These are phyloP conservation scores for Neocucurbitaria cava DNA, from an alignment of 2,329 filamentous ascomycete species.

Conservation along the genomic window DNA sequence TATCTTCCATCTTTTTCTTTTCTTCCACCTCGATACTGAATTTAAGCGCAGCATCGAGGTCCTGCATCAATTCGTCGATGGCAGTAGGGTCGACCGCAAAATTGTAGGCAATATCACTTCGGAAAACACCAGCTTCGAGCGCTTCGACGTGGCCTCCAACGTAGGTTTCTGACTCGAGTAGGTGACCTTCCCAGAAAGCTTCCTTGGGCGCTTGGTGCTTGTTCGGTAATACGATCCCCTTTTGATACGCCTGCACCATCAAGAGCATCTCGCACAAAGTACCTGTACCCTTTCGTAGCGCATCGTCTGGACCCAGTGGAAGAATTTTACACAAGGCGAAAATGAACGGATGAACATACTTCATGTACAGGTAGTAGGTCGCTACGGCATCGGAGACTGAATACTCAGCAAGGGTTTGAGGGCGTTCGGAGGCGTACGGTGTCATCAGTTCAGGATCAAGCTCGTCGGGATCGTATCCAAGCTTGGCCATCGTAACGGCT, in stretches of 20 bases:
- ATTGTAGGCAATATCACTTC: slow-evolving; percentile 92
- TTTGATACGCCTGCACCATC: slow-evolving; percentile 97
- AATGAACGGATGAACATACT: slow-evolving; percentile 99
- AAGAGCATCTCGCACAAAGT: slow-evolving; percentile 99
- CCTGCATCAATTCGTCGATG: slow-evolving; percentile 84
- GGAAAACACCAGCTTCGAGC: slow-evolving; percentile 97
- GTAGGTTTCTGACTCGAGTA: slow-evolving; percentile 96
- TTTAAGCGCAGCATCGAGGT: slow-evolving; percentile 85
- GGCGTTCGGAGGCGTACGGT: slow-evolving; percentile 82
- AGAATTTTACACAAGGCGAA: slow-evolving; percentile 98
- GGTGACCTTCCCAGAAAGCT: slow-evolving; percentile 94
- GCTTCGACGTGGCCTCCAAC: slow-evolving; percentile 98
- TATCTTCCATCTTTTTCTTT: slow-evolving; percentile 60
- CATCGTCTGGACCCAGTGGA: slow-evolving; percentile 90
- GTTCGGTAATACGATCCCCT: slow-evolving; percentile 91
- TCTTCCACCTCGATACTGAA: slow-evolving; percentile 72
- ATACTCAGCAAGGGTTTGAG: slow-evolving; percentile 94
- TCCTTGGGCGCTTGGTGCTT: slow-evolving; percentile 93
- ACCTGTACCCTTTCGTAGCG: slow-evolving; percentile 92
- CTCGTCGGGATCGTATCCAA: slow-evolving; percentile 98
- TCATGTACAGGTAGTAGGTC: slow-evolving; percentile 99
- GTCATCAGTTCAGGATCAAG: slow-evolving; percentile 98
- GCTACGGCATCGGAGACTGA: slow-evolving; percentile 98
- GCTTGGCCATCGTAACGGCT: slow-evolving; percentile 95
- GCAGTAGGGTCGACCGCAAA: slow-evolving; percentile 90